A percentile compares a stretch with the other conserved stretches of the same genome.
These are phyloP conservation scores for Kwoniella europaea DNA, from an alignment of 768 basidiomycete species.

Conservation along the genomic window DNA sequence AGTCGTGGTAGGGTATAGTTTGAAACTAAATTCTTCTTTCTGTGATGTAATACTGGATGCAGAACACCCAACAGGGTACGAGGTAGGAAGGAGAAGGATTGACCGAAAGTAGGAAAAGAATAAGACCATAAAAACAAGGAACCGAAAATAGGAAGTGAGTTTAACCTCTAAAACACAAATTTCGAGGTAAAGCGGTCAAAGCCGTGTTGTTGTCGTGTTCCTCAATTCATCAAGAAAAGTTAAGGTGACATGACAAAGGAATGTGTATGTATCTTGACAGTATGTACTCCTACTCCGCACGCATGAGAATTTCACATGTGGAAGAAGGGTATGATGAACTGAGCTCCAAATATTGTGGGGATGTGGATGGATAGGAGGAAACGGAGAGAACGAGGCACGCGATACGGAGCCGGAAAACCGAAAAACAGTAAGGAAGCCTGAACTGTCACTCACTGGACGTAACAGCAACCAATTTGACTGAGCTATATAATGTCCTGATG, in stretches of 20 bases:
- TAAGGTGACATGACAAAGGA: too few species aligned
- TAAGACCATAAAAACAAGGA: neutral
- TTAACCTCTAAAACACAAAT: slow-evolving; percentile 10
- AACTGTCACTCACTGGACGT: neutral
- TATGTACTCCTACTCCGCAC: too few species aligned
- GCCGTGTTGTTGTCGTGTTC: neutral
- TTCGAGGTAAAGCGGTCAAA: neutral
- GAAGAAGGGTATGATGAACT: neutral
- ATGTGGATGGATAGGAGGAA: neutral
- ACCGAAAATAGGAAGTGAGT: neutral
- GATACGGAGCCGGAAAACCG: slow-evolving; percentile 3
- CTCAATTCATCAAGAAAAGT: too few species aligned
- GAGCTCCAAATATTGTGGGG: neutral
- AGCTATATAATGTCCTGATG: too few species aligned
- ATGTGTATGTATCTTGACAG: too few species aligned
- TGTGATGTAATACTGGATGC: neutral
- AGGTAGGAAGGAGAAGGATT: neutral
- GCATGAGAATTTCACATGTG: neutral
- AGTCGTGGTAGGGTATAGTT: neutral
- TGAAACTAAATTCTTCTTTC: neutral
- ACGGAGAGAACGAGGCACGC: neutral
- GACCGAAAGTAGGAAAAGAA: slow-evolving; percentile 10
- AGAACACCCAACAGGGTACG: neutral
- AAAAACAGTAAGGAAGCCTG: neutral
- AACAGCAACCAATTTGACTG: too few species aligned